These are phyloP conservation scores for Pythium chondricola DNA, from an alignment of 352 stramenopile genomes.

Conservation along the genomic window DNA sequence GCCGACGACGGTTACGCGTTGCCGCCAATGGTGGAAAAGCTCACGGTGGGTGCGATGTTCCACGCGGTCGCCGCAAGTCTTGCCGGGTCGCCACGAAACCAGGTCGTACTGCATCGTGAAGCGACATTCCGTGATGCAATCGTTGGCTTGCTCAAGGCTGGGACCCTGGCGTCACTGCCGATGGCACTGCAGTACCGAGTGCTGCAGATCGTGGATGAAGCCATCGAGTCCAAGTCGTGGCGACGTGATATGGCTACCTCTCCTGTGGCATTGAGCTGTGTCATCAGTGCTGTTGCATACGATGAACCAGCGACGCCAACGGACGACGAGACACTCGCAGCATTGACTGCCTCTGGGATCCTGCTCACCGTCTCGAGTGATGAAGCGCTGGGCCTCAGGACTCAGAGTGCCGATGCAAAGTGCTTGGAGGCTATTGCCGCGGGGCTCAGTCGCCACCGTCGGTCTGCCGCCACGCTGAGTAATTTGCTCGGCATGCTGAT, in stretches of 20 bases:
- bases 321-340: background rate
- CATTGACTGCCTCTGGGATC: conserved; percentile 31
- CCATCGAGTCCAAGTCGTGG: conserved; percentile 55
- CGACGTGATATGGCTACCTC: conserved; percentile 22
- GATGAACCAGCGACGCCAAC: background rate
- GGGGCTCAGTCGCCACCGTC: conserved; percentile 3
- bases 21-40: conserved; percentile 9
- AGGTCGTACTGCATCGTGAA: conserved; percentile 47
- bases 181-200: conserved; percentile 27
- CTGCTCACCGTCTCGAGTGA: conserved; percentile 54
- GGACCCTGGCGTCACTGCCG: background rate
- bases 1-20: too few relatives aligned
- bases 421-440: conserved; percentile 10
- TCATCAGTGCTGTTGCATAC: conserved; percentile 1
- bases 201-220: conserved; percentile 36
- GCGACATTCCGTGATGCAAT: conserved; percentile 18
- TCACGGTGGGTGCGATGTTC: conserved; percentile 38
- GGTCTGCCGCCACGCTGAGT: conserved; percentile 3
- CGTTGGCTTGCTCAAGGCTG: background rate
- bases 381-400: conserved; percentile 16
- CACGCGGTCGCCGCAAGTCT: conserved; percentile 34
- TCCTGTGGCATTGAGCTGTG: background rate
- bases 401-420: conserved; percentile 7
- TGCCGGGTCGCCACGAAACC: conserved; percentile 35
- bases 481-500: conserved; percentile 50